Evolutionary conservation across 208 protist species (phyloP).

Genomic region (Kentomonas sorsogonicus): DNA sequence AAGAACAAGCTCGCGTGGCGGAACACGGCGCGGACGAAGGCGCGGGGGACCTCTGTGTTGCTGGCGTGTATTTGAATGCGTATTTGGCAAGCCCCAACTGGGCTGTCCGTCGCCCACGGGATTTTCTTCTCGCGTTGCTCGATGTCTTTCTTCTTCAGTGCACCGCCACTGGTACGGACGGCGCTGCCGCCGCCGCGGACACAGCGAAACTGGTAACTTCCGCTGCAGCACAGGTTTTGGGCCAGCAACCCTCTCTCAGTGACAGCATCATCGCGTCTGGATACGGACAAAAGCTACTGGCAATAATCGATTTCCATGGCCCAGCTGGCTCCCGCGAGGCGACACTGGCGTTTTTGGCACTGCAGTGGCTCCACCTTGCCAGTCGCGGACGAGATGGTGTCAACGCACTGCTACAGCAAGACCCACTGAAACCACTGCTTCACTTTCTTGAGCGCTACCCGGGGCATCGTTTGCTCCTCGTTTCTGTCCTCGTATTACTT

Average conservation of each 20-base stretch:
- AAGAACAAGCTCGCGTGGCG: too few relatives aligned
- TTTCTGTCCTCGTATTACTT: too few relatives aligned
- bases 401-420: slow-evolving; percentile 12
- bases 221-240: slow-evolving; percentile 37
- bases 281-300: slow-evolving; percentile 58
- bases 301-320: slow-evolving; percentile 19
- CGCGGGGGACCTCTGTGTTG: slow-evolving; percentile 44
- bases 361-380: slow-evolving; percentile 58
- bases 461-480: too few relatives aligned
- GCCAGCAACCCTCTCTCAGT: slow-evolving; percentile 31
- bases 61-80: slow-evolving; percentile 73
- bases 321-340: not conserved
- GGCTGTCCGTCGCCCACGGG: slow-evolving; percentile 75
- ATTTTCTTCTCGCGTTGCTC: slow-evolving; percentile 71
- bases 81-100: slow-evolving; percentile 78
- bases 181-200: too few relatives aligned
- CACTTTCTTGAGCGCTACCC: slow-evolving; percentile 24
- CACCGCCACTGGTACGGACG: not conserved
- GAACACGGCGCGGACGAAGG: not conserved
- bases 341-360: slow-evolving; percentile 18
- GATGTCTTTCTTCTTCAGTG: slow-evolving; percentile 47
- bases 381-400: slow-evolving; percentile 58
- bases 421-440: slow-evolving; percentile 42
- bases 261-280: slow-evolving; percentile 66
- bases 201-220: slow-evolving; percentile 48